Base-by-base conservation (phyloP, 495 filamentous ascomycete species). In the Oleoguttula mirabilis region DNA sequence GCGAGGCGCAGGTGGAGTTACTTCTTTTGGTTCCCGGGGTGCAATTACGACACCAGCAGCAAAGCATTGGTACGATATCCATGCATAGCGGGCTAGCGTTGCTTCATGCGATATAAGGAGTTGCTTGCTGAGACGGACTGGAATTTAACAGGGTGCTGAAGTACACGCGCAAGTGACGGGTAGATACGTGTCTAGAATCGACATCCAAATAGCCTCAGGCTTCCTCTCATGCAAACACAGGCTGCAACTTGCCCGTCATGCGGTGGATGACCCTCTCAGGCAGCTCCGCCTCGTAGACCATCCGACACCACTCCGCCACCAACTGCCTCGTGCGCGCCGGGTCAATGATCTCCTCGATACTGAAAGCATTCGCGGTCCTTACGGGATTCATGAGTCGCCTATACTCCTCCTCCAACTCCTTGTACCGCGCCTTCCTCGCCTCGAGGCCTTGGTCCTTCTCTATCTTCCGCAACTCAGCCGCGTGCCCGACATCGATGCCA, bases 341-440 rank as follows among this genome's bases (percentile, higher is more conserved):
- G 54, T 78, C 75, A 43, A 77, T 72, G 17, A 78, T 75, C 54
- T 79, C 73, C 55, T 79, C 75, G 1, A 76, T 62, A 0, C 75
- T 73, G 54, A 79, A 79, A 4, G 72, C 66, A 60, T 77, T 77
- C 10, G 75, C 75, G 28, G 75, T 77, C 14, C 73, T 60, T 25
- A 78, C 72, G 0, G 75, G 75, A 43, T 76, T 79, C 73, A 77
- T 79, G 43, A 78, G 43, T 11, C 70, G 58, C 22, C 62, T 48
- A 52, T 79, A 79, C 52, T 74, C 71, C 21, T 69, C 66, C 32
- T 77, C 72, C 19, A 78, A 48, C 50, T 75, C 70, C 16, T 62
- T 55, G 36, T 75, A 75, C 16, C 62, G 40, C 41, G 66, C 66
- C 20, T 71, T 64, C 39, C 65, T 63, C 43, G 62, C 64, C 31